Base-by-base conservation (phyloP, 805 yeast genomes). In the Wickerhamiella sorbophila region DNA sequence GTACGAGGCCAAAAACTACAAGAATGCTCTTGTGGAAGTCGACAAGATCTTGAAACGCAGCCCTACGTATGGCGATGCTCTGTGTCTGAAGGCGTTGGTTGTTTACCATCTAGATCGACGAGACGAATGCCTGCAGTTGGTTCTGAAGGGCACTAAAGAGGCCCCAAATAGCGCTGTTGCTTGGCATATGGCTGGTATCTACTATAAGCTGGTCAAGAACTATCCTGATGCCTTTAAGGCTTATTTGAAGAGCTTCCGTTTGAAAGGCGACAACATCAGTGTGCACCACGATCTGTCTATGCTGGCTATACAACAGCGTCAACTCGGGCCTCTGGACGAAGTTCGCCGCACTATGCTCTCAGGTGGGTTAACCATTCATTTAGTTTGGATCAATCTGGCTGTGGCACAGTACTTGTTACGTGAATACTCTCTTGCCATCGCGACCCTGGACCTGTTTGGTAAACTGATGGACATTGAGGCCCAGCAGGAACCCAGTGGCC, bases 1-100 rank as follows among this genome's bases (percentile, higher is more conserved):
- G 24, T 91, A 85, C 54, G 97, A 91, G 56, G 58, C 70, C 38
- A 85, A 83, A 58, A 86, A 85, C 59, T 87, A 87, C 66, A 83
- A 83, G 57, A 86, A 88, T 54, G 75, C 95, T 1, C 61, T 87
- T 52, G 82, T 82, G 57, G 56, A 77, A 22, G 71, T 84, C 34
- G 96, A 91, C 40, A 64, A 71, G 29, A 71, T 82, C 51, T 61
- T 88, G 53, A 83, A 84, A 65, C 84, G 82, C 54, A 75, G 76
- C 54, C 69, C 84, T 14, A 67, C 65, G 39, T 86, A 83, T 59
- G 79, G 86, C 21, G 94, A 84, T 54, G 75, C 93, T 2, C 63
- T 82, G 42, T 84, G 95, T 3, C 67, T 91, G 53, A 88, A 88
- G 61, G 97, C 94, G 1, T 67, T 93, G 41, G 64, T 75, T 44